Evolutionary conservation across 441 rosid genomes (phyloP).

Genomic region (Gossypium davidsonii): DNA sequence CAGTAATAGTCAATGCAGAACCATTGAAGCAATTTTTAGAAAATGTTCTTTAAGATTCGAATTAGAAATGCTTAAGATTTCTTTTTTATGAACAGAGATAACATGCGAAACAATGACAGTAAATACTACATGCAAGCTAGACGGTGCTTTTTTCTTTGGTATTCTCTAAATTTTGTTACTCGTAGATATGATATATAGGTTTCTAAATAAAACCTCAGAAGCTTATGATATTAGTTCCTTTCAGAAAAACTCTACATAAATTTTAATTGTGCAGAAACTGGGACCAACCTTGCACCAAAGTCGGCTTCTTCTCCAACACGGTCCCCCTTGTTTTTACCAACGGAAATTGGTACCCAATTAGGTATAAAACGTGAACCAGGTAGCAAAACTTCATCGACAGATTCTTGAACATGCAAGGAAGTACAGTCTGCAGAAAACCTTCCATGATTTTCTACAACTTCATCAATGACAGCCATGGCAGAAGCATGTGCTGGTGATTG

Average conservation of each 20-base stretch:
- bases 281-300: constrained; percentile 78
- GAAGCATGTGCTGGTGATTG: constrained; percentile 30
- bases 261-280: constrained; percentile 5
- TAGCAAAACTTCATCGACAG: constrained; percentile 37
- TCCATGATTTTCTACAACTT: constrained; percentile 17
- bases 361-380: constrained; percentile 62
- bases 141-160: not conserved
- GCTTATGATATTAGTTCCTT: not conserved
- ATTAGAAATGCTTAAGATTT: not conserved
- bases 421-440: constrained; percentile 30
- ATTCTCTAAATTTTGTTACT: not conserved
- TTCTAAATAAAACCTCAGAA: not conserved
- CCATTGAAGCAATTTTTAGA: not conserved
- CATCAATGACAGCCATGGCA: constrained; percentile 20
- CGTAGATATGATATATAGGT: not conserved
- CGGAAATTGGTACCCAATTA: constrained; percentile 78
- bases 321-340: constrained; percentile 28
- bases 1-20: not conserved
- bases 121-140: not conserved
- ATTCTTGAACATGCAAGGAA: constrained; percentile 40
- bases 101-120: not conserved
- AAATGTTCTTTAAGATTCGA: not conserved
- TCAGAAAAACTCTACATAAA: not conserved
- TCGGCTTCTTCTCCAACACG: constrained; percentile 47
- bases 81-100: not conserved